Evolutionary conservation across 1,139 yeast genomes (phyloP).

Genomic region (Zygoascus meyerae): DNA sequence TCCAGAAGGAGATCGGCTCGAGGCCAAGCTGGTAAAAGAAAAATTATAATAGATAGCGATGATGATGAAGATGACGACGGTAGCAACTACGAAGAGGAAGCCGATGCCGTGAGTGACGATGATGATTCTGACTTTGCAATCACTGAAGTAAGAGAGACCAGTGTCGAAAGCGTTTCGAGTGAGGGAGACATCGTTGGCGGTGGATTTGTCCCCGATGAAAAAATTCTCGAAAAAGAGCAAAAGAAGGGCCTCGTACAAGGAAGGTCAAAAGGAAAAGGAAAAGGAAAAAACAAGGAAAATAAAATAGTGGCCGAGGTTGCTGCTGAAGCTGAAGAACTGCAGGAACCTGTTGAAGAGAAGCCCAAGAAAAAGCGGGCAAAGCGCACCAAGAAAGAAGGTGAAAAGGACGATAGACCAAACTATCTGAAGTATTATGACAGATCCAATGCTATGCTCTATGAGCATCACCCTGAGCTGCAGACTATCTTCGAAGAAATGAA

Average conservation of each 20-base stretch:
- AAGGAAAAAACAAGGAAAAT: not conserved
- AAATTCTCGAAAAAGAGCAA: slow-evolving; percentile 3
- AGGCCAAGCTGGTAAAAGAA: slow-evolving; percentile 1
- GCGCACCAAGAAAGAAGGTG: slow-evolving; percentile 9
- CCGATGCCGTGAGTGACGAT: slow-evolving; percentile 11
- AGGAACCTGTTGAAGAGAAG: not conserved
- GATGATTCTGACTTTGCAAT: slow-evolving; percentile 6
- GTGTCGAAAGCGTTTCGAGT: not conserved
- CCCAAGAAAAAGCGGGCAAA: slow-evolving; percentile 7
- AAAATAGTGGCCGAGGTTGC: not conserved
- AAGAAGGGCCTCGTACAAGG: not conserved
- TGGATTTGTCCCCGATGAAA: slow-evolving; percentile 8
- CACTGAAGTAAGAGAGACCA: slow-evolving; percentile 4
- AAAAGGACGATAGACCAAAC: slow-evolving; percentile 9
- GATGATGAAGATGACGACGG: slow-evolving; percentile 14
- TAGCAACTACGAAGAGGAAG: slow-evolving; percentile 11
- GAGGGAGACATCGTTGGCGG: slow-evolving; percentile 6
- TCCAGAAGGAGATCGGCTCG: slow-evolving; percentile 7
- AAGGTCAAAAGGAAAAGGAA: not conserved
- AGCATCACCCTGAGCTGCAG: slow-evolving; percentile 69
- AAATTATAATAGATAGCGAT: slow-evolving; percentile 4
- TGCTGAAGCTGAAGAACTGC: slow-evolving; percentile 1
- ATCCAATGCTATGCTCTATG: slow-evolving; percentile 55
- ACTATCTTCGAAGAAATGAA: slow-evolving; percentile 65
- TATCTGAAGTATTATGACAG: slow-evolving; percentile 11